These are phyloP conservation scores for Candida insectorum DNA, from an alignment of 805 yeast genomes.

Conservation along the genomic window DNA sequence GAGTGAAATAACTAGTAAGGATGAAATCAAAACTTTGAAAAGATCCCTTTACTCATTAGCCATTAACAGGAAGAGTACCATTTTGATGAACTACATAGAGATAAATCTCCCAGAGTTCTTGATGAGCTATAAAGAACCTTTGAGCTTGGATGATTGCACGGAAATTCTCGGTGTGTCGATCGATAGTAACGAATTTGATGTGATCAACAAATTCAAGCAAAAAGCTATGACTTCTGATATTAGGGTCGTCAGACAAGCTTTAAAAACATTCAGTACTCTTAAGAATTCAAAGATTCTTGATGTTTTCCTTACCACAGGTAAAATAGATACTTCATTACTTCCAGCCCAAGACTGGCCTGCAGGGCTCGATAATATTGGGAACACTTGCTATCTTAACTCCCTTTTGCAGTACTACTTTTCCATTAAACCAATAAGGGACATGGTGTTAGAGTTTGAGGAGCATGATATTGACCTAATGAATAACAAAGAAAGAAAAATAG, in stretches of 20 bases:
- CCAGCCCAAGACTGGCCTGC: constrained; percentile 79
- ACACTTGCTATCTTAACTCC: constrained; percentile 92
- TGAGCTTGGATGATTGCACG: constrained; percentile 35
- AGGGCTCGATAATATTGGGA: constrained; percentile 92
- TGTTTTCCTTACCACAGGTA: constrained; percentile 59
- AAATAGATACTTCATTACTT: constrained; percentile 50
- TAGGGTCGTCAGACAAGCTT: constrained; percentile 52
- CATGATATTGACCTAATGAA: constrained; percentile 9
- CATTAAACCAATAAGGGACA: constrained; percentile 72
- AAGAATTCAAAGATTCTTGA: constrained; percentile 54
- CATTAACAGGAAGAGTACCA: constrained; percentile 50
- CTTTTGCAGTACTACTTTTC: constrained; percentile 87
- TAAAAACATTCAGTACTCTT: constrained; percentile 52
- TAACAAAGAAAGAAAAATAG: constrained; percentile 53
- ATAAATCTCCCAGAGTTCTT: constrained; percentile 32
- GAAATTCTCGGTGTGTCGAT: constrained; percentile 46
- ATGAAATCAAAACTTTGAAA: constrained; percentile 36
- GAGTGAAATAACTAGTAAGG: constrained; percentile 42
- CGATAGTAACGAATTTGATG: constrained; percentile 54
- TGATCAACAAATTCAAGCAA: constrained; percentile 46
- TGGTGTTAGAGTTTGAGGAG: constrained; percentile 54
- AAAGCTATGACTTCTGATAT: constrained; percentile 38
- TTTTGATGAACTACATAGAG: constrained; percentile 55
- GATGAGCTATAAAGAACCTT: constrained; percentile 4
- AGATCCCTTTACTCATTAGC: constrained; percentile 66